Base-by-base conservation (phyloP, 768 basidiomycete species). In the Tulasnella sp. region DNA sequence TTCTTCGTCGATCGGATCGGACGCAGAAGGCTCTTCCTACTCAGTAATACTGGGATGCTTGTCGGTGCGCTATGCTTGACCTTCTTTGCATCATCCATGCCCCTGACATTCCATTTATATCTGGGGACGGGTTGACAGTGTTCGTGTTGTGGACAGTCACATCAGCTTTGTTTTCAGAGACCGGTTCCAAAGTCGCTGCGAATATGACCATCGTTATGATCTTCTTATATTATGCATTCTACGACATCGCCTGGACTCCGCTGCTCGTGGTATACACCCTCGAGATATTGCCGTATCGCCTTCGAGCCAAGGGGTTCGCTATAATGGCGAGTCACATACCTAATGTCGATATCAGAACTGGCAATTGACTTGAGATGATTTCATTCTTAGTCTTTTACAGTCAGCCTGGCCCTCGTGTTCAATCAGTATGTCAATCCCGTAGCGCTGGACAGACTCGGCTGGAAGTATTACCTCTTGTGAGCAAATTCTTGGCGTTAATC, bases 341-440 rank as follows among this genome's bases (percentile, higher is more conserved):
- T 48, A 19, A 56, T 8, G 17, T 59, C 23, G 51, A 52, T 21
- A 43, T 13, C 42, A n/a, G n/a, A n/a, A n/a, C n/a, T n/a, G n/a
- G n/a, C n/a, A n/a, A n/a, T n/a, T n/a, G n/a, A n/a, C 45, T 27
- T 27, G 15, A 27, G 34, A 15, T 56, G n/a, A n/a, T n/a, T n/a
- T n/a, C n/a, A n/a, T n/a, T n/a, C n/a, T 41, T 21, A 60, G 61
- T 61, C 83, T 68, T 70, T 86, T 53, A 74, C 75, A 3, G 74
- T 86, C 30, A 82, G 79, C 65, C 73, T 85, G 38, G 80, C 84
- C 1, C 73, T 86, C 26, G 83, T 86, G 2, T 84, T 91, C 70
- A 90, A 86, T 65, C 84, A 85, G 66, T 85, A 87, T 55, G 79
- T 87, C 51, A 89, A 89, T 65, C 86, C 88, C 8, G 80, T 83